These are phyloP conservation scores for Tolypocladium amazonense DNA, from an alignment of 2,329 filamentous ascomycete genomes.

Conservation along the genomic window DNA sequence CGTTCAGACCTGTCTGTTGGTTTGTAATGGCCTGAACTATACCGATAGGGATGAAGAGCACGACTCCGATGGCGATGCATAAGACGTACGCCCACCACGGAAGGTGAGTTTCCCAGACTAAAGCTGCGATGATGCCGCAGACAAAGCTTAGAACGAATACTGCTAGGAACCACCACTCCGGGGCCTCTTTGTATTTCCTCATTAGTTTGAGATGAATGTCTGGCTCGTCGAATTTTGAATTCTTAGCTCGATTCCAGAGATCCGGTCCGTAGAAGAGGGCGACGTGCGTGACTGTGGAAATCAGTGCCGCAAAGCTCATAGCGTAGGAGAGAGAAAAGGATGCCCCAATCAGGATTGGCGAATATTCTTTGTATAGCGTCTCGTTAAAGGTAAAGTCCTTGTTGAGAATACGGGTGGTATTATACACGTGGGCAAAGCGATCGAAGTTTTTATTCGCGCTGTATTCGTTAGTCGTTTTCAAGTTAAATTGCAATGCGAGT, in stretches of 20 bases:
- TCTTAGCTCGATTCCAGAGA: slow-evolving; percentile 24
- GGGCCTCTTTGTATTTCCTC: slow-evolving; percentile 42
- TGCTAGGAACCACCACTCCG: slow-evolving; percentile 44
- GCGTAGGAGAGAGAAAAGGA: slow-evolving; percentile 46
- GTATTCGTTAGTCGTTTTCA: slow-evolving; percentile 13
- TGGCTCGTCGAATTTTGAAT: slow-evolving; percentile 26
- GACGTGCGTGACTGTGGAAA: slow-evolving; percentile 41
- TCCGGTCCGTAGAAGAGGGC: slow-evolving; percentile 41
- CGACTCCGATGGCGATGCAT: slow-evolving; percentile 26
- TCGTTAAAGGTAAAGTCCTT: slow-evolving; percentile 40
- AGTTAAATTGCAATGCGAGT: neutral
- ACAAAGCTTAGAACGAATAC: slow-evolving; percentile 37
- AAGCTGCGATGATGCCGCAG: slow-evolving; percentile 28
- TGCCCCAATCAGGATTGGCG: slow-evolving; percentile 40
- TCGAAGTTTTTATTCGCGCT: slow-evolving; percentile 46
- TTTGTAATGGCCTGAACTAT: slow-evolving; percentile 37
- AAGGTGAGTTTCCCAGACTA: slow-evolving; percentile 27
- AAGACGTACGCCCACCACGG: slow-evolving; percentile 32
- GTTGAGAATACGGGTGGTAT: slow-evolving; percentile 44
- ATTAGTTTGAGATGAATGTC: slow-evolving; percentile 46
- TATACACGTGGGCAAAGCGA: slow-evolving; percentile 45
- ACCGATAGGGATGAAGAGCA: slow-evolving; percentile 31
- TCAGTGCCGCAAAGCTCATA: slow-evolving; percentile 44
- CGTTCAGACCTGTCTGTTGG: slow-evolving; percentile 35
- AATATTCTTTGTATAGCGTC: slow-evolving; percentile 47